Evolutionary conservation across 2,329 filamentous ascomycete genomes (phyloP), one percentile per base, ranked within the genome.

Genomic region (Coniosporium tulheliwenetii): DNA sequence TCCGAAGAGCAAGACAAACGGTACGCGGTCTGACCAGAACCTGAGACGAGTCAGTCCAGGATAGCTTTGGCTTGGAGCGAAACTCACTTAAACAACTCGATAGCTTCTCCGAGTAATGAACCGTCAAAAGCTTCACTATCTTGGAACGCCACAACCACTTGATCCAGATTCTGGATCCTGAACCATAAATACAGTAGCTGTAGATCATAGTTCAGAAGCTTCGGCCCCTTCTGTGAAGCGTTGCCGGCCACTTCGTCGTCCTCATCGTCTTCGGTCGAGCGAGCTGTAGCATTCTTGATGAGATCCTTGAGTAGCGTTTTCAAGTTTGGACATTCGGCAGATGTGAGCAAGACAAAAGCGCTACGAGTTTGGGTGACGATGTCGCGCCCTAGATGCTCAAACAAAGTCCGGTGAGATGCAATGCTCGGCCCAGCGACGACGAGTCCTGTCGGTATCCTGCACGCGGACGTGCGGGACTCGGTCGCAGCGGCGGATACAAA

Each of bases 71-170:
- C 15, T 30, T 12, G 10, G 10, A n/a, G 2, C 37, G 5, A 14
- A 15, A 60, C 69, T 38, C 65, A 81, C 79, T 74, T 72, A 44
- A 89, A 69, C 5, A 87, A 67, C 32, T 70, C 66, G 37, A 89
- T 70, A 31, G 85, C 54, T 43, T 89, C 82, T 1, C 77, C 77
- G 10, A 93, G 62, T n/a, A 91, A 59, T 29, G 64, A 64, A 37
- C 75, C 75, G 49, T 87, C 83, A 52, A 91, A 87, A 0, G 79
- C 83, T 59, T 91, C 85, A 46, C 81, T 85, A 52, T 91, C 84
- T 55, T 86, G 79, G 44, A 91, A 77, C 0, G 80, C 76, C 38
- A 93, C 65, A 39, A 85, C 70, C 8, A 89, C 71, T 48, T 76
- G 75, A 34, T 70, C 60, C 29, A 69, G 70, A 16, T 60, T 56